Conservation (phyloP, 2,329 filamentous ascomycete genomes). For the Ceratocystis papillata region DNA sequence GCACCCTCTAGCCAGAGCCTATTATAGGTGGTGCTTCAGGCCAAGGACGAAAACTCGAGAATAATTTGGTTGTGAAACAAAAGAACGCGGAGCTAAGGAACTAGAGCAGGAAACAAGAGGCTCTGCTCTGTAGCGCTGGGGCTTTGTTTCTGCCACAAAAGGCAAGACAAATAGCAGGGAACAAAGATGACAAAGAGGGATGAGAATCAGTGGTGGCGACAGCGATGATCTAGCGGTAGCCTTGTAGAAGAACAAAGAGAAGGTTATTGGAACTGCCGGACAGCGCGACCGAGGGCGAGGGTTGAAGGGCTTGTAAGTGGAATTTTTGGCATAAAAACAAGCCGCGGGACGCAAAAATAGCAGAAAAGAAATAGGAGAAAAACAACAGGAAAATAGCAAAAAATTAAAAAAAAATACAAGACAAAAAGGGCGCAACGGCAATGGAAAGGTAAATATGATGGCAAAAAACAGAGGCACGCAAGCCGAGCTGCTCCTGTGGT, state of each 20-base stretch:
- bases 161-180: conserved; percentile 2
- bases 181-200: not conserved
- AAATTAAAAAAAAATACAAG: not conserved
- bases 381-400: not conserved
- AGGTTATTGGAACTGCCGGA: not conserved
- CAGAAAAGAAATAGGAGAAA: not conserved
- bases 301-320: too few species aligned
- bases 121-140: not conserved
- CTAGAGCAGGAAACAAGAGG: not conserved
- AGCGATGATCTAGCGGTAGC: not conserved
- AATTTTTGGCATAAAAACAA: too few species aligned
- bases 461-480: too few species aligned
- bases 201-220: not conserved
- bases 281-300: too few species aligned
- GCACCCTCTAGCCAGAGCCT: not conserved
- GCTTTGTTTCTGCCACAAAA: not conserved
- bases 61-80: not conserved
- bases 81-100: conserved; percentile 3
- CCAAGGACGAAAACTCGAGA: not conserved
- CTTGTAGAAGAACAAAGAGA: not conserved
- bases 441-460: too few species aligned
- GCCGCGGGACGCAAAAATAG: not conserved
- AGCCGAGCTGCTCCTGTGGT: not conserved
- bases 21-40: not conserved
- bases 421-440: not conserved